Conservation (phyloP, 1,139 yeast species). For the Candida gigantensis region DNA sequence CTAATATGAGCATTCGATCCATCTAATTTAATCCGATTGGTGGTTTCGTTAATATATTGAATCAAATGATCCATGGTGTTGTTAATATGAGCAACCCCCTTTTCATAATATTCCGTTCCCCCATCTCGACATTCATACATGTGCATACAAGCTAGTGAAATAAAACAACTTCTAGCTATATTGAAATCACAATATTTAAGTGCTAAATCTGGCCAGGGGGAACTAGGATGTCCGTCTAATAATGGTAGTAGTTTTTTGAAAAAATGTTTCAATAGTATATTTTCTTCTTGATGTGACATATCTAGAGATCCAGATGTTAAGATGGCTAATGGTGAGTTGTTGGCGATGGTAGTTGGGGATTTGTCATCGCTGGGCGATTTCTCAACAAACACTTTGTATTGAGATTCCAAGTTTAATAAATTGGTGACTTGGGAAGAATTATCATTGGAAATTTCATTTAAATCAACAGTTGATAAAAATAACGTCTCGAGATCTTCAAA, state of each 20-base stretch:
- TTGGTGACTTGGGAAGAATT: neutral
- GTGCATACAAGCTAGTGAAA: slow-evolving; percentile 55
- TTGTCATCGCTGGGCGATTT: slow-evolving; percentile 1
- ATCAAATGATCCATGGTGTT: slow-evolving; percentile 53
- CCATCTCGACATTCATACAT: slow-evolving; percentile 50
- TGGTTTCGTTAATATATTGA: slow-evolving; percentile 26
- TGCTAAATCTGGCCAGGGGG: slow-evolving; percentile 61
- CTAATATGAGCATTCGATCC: slow-evolving; percentile 13
- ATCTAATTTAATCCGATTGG: slow-evolving; percentile 3
- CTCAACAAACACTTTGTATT: slow-evolving; percentile 1
- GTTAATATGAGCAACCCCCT: slow-evolving; percentile 53
- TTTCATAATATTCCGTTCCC: slow-evolving; percentile 47
- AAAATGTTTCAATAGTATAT: slow-evolving; percentile 51
- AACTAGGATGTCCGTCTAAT: slow-evolving; percentile 56
- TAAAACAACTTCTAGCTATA: slow-evolving; percentile 55
- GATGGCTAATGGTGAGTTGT: neutral
- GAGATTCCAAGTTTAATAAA: slow-evolving; percentile 2
- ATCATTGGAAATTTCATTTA: neutral
- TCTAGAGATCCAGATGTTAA: neutral
- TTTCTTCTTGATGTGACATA: slow-evolving; percentile 43
- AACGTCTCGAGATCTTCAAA: slow-evolving; percentile 24
- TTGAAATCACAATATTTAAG: slow-evolving; percentile 56
- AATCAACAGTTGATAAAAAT: slow-evolving; percentile 13
- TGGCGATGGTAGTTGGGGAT: neutral
- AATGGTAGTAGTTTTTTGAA: slow-evolving; percentile 52